Base-by-base conservation (phyloP, 352 stramenopile species). In the Phytophthora pini region DNA sequence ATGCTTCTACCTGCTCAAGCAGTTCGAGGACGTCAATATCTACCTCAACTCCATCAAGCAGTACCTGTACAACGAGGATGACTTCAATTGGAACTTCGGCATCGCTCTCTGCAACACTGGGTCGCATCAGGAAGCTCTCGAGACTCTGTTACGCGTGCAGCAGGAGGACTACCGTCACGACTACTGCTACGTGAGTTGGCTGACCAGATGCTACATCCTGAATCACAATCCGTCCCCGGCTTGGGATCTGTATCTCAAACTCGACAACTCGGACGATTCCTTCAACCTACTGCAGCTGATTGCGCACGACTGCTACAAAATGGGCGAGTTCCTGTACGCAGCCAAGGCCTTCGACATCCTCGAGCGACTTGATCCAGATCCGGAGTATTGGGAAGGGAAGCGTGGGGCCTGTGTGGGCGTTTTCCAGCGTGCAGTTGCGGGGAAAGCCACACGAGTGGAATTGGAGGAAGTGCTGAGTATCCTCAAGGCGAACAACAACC, bases 51-150 rank as follows among this genome's bases (percentile, higher is more conserved):
- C 87, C 32, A 96, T 98, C 79, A 98, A 98, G 76, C 84, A 96
- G 54, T 95, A 96, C 75, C 83, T 98, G 54, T 98, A 98, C 88
- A 98, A 98, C 67, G 94, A 99, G 76, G 95, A 99, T 77, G 91
- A 97, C 53, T 99, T 99, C 80, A 99, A 99, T 74, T 99, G 94
- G 93, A 99, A 99, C 80, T 97, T 98, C 70, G 97, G 95, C 15
- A 80, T 98, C 50, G 78, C 93, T 22, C 81, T 98, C 1, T 97
- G 94, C 49, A 92, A 97, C 57, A 97, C 80, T 13, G 93, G 93
- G 4, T 88, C 96, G 50, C 98, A 97, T 71, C 90, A 98, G 76
- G 92, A 97, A 56, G 93, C 93, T 3, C 87, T 99, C 38, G 92
- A 99, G 65, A 90, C 90, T 48, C 77, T 99, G 48, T 79, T 98